Base-by-base conservation (phyloP, 306 rosid genomes). In the Begonia loranthoides region DNA sequence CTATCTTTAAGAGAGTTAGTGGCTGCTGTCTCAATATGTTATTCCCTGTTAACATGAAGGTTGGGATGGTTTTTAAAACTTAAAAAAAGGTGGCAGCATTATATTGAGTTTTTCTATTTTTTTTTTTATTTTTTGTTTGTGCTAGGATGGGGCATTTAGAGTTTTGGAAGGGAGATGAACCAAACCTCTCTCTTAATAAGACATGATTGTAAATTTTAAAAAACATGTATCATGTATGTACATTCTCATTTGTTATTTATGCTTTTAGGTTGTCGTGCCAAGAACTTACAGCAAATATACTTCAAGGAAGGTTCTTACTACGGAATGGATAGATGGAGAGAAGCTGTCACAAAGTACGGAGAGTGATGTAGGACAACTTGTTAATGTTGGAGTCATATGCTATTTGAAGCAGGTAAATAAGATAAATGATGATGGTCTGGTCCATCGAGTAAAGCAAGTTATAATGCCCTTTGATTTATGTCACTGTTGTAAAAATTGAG, bases 371-470 rank as follows among this genome's bases (percentile, higher is more conserved):
- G 97, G 97, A 57, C 92, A 85, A 49, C 81, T 90, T 19, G 97
- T 90, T 60, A 90, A 80, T 68, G 97, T 90, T 70, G 97, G 97
- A 60, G 97, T 90, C 70, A 90, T 90, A 76, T 90, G 97, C 85
- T 90, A 90, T 72, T 71, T 90, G 50, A 85, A 89, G 72, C 97
- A 89, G 95, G 97, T 85, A 67, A 51, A 28, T 28, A 28, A 28
- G 9, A 28, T 28, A 28, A 28, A 28, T 28, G 22, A 28, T 4
- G 36, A 28, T 28, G 22, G 22, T 19, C 22, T 19, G 22, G 22
- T 19, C 22, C 22, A 19, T 19, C 22, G 22, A 19, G 22, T 2
- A 19, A 19, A 19, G 22, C 22, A 19, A 19, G 22, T 2, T 19
- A 19, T 19, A 19, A 19, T 19, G 22, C 22, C 22, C 22, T 19